Percentiles rank a stretch among this genome's conserved stretches.
Evolutionary conservation across 768 basidiomycete genomes (phyloP).

Genomic region (Phaffia tasmanica): DNA sequence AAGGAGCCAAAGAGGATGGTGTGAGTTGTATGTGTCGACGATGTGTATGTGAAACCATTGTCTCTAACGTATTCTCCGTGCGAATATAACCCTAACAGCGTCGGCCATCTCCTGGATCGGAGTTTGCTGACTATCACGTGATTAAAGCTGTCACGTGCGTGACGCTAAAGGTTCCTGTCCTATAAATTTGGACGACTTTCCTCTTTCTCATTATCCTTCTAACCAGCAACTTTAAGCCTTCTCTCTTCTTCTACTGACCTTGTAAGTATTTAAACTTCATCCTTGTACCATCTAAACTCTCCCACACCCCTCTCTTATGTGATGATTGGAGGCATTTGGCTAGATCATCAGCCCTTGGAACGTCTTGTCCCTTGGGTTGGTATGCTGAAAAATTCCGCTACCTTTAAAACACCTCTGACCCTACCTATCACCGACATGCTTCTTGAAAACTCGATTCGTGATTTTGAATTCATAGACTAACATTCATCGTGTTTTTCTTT

Average conservation of each 20-base stretch:
- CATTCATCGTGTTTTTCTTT: background rate
- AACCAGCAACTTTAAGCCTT: background rate
- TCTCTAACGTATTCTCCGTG: no score
- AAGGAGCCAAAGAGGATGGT: background rate
- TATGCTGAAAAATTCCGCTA: conserved; percentile 19
- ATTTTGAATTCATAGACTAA: no score
- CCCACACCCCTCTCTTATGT: background rate
- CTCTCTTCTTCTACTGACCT: background rate
- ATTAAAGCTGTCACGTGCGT: background rate
- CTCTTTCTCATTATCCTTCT: background rate
- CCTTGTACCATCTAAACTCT: background rate
- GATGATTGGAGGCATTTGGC: conserved; percentile 23
- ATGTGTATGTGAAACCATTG: background rate
- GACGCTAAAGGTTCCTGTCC: background rate
- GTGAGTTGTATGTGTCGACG: background rate
- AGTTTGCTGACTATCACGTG: background rate
- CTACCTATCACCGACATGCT: background rate
- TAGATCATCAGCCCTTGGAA: conserved; percentile 8
- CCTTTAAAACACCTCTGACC: conserved; percentile 18
- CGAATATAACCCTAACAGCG: background rate
- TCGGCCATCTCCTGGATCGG: background rate
- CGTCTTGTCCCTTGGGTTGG: conserved; percentile 1
- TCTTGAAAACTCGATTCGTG: background rate
- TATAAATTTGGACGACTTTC: background rate
- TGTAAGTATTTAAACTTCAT: background rate